Percentiles rank a stretch among this genome's conserved stretches.
Evolutionary conservation across 306 rosid genomes (phyloP).

Genomic region (Senna tora): DNA sequence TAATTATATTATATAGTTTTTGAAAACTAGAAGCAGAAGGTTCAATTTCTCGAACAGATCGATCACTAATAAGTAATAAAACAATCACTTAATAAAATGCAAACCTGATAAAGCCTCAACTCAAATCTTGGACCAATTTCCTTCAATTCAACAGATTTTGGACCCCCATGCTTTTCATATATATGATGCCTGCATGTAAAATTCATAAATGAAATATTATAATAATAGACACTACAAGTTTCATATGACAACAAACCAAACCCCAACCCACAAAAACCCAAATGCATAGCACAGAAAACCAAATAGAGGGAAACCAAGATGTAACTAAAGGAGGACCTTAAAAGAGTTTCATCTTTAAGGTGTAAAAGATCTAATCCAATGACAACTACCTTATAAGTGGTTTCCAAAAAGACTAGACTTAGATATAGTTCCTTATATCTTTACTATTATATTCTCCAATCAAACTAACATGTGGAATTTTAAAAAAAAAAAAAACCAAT

Average conservation of each 20-base stretch:
- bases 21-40: background rate
- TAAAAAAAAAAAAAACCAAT: too few species aligned
- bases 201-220: background rate
- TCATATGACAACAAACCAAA: slow-evolving; percentile 16
- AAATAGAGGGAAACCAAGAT: background rate
- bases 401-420: too few species aligned
- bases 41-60: slow-evolving; percentile 13
- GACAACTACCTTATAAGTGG: background rate
- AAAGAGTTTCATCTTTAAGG: background rate
- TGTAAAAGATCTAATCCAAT: background rate
- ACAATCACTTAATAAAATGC: slow-evolving; percentile 28
- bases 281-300: slow-evolving; percentile 8
- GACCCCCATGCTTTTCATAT: slow-evolving; percentile 79
- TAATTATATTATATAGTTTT: too few species aligned
- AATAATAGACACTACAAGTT: background rate
- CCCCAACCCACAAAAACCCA: background rate
- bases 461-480: too few species aligned
- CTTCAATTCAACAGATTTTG: slow-evolving; percentile 79
- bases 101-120: slow-evolving; percentile 74
- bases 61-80: background rate
- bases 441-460: too few species aligned
- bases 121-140: slow-evolving; percentile 98
- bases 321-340: background rate
- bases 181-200: slow-evolving; percentile 72
- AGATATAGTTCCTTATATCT: too few species aligned